Conservation (phyloP, 2,329 filamentous ascomycete genomes). For the Botrytis aclada region DNA sequence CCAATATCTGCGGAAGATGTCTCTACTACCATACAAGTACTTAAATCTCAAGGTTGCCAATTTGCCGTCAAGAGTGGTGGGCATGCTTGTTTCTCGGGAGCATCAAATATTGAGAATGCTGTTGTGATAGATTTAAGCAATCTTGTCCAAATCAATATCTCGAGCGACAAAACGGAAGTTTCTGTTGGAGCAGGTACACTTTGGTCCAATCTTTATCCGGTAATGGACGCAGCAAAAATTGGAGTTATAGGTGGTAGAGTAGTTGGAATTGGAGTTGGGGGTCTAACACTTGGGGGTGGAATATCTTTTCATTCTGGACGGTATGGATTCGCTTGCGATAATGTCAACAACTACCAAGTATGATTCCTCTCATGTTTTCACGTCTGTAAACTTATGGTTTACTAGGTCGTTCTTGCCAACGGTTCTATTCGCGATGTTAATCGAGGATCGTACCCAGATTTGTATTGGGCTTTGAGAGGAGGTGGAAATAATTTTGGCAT, state of each 20-base stretch:
- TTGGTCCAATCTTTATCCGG: conserved; percentile 38
- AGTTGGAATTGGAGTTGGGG: conserved; percentile 27
- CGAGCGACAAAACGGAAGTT: conserved; percentile 33
- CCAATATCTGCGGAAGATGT: conserved; percentile 26
- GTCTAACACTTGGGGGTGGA: conserved; percentile 28
- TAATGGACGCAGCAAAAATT: conserved; percentile 32
- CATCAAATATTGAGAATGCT: conserved; percentile 49
- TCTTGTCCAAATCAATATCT: conserved; percentile 31
- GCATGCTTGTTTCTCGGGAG: conserved; percentile 41
- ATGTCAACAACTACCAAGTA: conserved; percentile 26
- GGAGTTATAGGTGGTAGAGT: conserved; percentile 42
- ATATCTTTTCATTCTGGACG: conserved; percentile 27
- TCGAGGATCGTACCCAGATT: conserved; percentile 42
- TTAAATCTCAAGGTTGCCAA: conserved; percentile 23
- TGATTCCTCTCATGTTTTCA: background rate
- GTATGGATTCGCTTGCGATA: conserved; percentile 27
- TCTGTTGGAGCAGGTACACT: conserved; percentile 40
- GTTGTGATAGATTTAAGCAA: conserved; percentile 48
- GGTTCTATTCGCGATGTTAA: conserved; percentile 47
- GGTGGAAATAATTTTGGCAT: conserved; percentile 41
- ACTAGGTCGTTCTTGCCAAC: conserved; percentile 42
- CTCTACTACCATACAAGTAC: conserved; percentile 22
- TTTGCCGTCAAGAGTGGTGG: conserved; percentile 33
- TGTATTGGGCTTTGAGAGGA: conserved; percentile 53
- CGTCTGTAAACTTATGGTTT: conserved; percentile 21